Evolutionary conservation across 2,329 filamentous ascomycete species (phyloP).

Genomic region (Aaosphaeria arxii): DNA sequence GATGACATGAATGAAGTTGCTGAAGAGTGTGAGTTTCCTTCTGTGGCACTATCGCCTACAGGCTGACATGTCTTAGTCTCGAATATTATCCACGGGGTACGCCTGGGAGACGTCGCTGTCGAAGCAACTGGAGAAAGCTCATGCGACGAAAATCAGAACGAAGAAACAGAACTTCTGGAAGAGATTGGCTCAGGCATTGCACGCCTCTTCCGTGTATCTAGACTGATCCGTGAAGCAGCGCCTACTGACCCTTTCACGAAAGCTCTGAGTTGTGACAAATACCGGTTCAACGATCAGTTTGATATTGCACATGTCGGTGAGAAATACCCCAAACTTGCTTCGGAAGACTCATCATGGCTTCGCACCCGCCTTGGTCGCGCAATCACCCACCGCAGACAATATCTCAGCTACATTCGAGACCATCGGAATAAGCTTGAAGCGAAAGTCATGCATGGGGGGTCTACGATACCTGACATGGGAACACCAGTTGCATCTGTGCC

Average conservation of each 20-base stretch:
- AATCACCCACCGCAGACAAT: constrained; percentile 17
- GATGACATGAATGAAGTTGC: constrained; percentile 10
- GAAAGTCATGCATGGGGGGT: background rate
- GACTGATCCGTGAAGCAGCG: constrained; percentile 13
- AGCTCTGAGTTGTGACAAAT: constrained; percentile 10
- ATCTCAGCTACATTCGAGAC: constrained; percentile 14
- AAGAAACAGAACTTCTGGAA: constrained; percentile 10
- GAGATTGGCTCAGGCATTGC: constrained; percentile 10
- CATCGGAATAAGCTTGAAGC: constrained; percentile 11
- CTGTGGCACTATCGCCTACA: background rate
- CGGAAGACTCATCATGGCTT: constrained; percentile 8
- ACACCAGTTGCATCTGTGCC: background rate
- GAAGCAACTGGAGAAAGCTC: constrained; percentile 3
- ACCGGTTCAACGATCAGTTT: constrained; percentile 12
- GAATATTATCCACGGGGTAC: constrained; percentile 7
- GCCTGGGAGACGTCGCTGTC: constrained; percentile 5
- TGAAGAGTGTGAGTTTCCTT: constrained; percentile 1
- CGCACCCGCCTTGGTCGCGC: constrained; percentile 11
- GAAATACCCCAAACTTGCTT: constrained; percentile 13
- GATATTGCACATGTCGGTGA: constrained; percentile 17
- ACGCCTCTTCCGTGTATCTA: constrained; percentile 13
- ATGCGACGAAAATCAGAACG: background rate
- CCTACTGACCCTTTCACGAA: constrained; percentile 11
- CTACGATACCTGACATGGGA: background rate
- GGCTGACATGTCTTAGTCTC: constrained; percentile 4